Evolutionary conservation across 176 grass and related monocot genomes (phyloP).

Genomic region (Aegilops tauschii): DNA sequence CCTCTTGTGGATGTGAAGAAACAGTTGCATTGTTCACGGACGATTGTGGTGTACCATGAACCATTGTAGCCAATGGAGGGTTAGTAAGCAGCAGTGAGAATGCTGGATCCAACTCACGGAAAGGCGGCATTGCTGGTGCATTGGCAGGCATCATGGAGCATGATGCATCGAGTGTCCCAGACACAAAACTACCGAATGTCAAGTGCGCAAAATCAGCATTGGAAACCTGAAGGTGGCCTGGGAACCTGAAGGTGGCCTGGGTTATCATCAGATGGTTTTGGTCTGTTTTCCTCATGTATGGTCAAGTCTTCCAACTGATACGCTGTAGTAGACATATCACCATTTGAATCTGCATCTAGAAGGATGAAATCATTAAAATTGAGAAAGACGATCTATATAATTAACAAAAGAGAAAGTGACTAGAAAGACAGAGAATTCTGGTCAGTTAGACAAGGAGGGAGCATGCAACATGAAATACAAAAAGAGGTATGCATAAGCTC

Average conservation of each 20-base stretch:
- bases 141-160: constrained; percentile 31
- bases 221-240: constrained; percentile 70
- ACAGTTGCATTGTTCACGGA: constrained; percentile 41
- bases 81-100: constrained; percentile 60
- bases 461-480: constrained; percentile 12
- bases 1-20: constrained; percentile 51
- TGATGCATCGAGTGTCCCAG: constrained; percentile 62
- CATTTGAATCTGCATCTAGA: constrained; percentile 42
- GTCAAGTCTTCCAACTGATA: constrained; percentile 42
- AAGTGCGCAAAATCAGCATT: constrained; percentile 64
- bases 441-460: background rate
- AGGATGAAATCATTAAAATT: background rate
- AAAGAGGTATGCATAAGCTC: background rate
- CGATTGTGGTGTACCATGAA: constrained; percentile 34
- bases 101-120: constrained; percentile 63
- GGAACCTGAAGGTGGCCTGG: constrained; percentile 49
- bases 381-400: background rate
- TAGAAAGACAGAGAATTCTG: background rate
- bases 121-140: constrained; percentile 39
- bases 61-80: constrained; percentile 54
- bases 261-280: constrained; percentile 52
- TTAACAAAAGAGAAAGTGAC: background rate
- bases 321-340: constrained; percentile 27
- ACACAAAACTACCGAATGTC: constrained; percentile 80
- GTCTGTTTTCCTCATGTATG: constrained; percentile 40